A percentile compares a stretch with the other conserved stretches of the same genome.
phyloP scores from a whole-genome alignment of 805 yeast species.

The Middelhovenomyces tepae region DNA sequence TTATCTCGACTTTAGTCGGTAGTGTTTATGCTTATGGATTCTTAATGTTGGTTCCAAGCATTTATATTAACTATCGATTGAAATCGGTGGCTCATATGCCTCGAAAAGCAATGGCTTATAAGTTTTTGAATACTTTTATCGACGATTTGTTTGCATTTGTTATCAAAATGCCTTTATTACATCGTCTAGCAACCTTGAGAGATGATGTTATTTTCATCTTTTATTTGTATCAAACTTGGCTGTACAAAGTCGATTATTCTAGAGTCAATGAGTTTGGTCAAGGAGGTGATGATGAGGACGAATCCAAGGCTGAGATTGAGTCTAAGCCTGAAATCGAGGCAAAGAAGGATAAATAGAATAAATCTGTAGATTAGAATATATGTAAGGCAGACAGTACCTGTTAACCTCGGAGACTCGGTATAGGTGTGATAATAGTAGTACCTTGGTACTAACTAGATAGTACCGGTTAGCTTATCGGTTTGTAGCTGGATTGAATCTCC shows the following conservation, averaged over 20 bases:
- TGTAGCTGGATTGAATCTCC: too few relatives aligned
- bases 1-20: conserved; percentile 33
- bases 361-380: too few relatives aligned
- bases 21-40: conserved; percentile 37
- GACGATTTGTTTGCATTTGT: conserved; percentile 36
- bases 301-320: conserved; percentile 7
- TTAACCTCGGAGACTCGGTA: too few relatives aligned
- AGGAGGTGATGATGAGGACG: conserved; percentile 19
- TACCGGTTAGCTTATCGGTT: too few relatives aligned
- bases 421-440: too few relatives aligned
- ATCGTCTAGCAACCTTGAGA: conserved; percentile 33
- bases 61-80: conserved; percentile 35
- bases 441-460: too few relatives aligned
- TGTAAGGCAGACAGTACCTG: too few relatives aligned
- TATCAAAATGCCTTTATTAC: conserved; percentile 36
- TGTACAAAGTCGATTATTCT: conserved; percentile 32
- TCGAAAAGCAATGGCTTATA: conserved; percentile 33
- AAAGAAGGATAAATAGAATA: too few relatives aligned
- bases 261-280: conserved; percentile 34
- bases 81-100: conserved; percentile 38
- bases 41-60: conserved; percentile 32
- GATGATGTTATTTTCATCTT: conserved; percentile 35
- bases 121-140: conserved; percentile 34
- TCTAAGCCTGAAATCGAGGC: conserved; percentile 1
- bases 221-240: conserved; percentile 33